Evolutionary conservation across 75 land plant genomes (phyloP).

Genomic region (Picea sitchensis): DNA sequence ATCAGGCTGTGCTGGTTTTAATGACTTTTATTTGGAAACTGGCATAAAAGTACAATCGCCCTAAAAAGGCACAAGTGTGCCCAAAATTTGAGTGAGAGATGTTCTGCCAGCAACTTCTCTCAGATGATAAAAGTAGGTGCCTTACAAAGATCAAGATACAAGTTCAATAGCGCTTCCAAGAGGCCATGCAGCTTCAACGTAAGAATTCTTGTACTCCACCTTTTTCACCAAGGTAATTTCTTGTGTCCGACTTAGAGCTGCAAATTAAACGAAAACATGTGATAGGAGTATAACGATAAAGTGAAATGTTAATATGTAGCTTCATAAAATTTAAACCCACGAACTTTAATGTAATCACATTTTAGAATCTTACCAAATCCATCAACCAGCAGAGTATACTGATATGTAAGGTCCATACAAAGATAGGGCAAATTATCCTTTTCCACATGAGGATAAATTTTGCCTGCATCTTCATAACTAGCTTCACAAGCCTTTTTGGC

Average conservation of each 20-base stretch:
- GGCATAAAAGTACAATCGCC: no score
- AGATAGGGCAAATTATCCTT: constrained; percentile 61
- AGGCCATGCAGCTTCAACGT: constrained; percentile 98
- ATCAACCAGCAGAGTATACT: constrained; percentile 71
- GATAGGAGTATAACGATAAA: neutral
- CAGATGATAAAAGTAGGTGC: no score
- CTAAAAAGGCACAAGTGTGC: no score
- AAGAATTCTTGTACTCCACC: constrained; percentile 51
- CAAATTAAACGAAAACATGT: neutral
- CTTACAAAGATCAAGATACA: constrained; percentile 29
- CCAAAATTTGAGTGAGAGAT: no score
- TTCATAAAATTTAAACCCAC: neutral
- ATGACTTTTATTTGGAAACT: no score
- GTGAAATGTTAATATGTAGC: neutral
- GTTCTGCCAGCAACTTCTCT: no score
- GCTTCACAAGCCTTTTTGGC: constrained; percentile 65
- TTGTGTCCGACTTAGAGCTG: constrained; percentile 56
- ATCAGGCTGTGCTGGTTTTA: no score
- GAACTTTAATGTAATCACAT: neutral
- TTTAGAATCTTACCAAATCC: constrained; percentile 81
- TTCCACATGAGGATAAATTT: constrained; percentile 40
- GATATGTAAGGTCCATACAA: constrained; percentile 90
- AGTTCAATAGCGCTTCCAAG: constrained; percentile 92
- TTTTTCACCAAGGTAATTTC: constrained; percentile 86
- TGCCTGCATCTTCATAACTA: constrained; percentile 47